Base-by-base conservation (phyloP, 2,329 filamentous ascomycete genomes). In the Aspergillus oerlinghausenensis region DNA sequence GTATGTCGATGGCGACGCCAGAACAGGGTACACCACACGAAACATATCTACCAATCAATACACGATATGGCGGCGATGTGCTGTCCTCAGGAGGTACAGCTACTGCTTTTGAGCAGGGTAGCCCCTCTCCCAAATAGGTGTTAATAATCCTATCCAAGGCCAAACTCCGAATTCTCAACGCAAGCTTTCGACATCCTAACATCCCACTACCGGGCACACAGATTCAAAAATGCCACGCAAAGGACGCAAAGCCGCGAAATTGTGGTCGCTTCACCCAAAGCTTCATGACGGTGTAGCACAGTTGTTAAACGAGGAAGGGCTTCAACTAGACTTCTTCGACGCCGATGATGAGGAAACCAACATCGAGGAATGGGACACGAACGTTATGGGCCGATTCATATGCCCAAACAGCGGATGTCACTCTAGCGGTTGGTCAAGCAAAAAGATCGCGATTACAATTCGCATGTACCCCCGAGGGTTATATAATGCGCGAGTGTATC, bases 401-500 rank as follows among this genome's bases (percentile, higher is more conserved):
- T 61, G 57, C 52, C 49, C 32, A 50, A 59, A 59, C 49, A 55
- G 35, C 49, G 29, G 51, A 53, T 61, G 57, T 54, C 9, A 52
- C 49, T 61, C 59, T 26, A 52, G 38, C 23, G 55, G 51, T 56
- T 57, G 52, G 57, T 57, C 52, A 19, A 62, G 57, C 57, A 75
- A 70, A 56, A 67, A 59, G 59, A 73, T 78, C 54, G 71, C 76
- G 21, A 75, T 78, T 43, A 76, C 70, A 0, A 77, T 79, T 47
- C 70, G 75, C 23, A 66, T 75, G 63, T 79, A 78, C 62, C 47
- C 59, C 3, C 63, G 55, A 17, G 11, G 62, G 40, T 62, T 62
- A 65, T 80, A 80, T 60, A 80, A 79, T 61, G 76, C 74, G 48
- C 65, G 73, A 55, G 75, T 80, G 47, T 80, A 78, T 60, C 65